Conservation (phyloP, 2,329 filamentous ascomycete species). For the Pestalotiopsis sp. region DNA sequence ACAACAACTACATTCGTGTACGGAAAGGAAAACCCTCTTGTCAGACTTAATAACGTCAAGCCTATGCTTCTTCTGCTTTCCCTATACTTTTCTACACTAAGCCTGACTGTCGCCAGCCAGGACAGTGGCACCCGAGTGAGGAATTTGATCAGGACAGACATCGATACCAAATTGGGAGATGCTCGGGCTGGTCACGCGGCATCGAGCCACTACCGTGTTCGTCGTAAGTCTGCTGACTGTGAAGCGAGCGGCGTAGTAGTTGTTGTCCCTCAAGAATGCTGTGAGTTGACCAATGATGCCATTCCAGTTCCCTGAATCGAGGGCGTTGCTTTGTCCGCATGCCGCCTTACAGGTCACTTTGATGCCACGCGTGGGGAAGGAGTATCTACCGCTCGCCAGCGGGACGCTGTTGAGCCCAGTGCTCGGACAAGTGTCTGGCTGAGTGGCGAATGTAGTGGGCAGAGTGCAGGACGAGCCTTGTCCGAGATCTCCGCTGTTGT, state of each 20-base stretch:
- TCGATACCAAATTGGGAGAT: background rate
- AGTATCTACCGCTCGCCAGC: background rate
- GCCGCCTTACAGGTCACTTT: background rate
- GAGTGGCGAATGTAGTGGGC: background rate
- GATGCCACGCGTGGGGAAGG: constrained; percentile 3
- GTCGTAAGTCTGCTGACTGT: background rate
- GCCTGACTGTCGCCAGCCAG: background rate
- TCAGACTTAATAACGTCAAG: background rate
- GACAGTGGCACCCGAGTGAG: background rate
- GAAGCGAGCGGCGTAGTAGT: background rate
- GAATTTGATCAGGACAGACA: background rate
- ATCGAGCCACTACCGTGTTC: background rate
- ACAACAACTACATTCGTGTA: background rate
- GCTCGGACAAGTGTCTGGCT: background rate
- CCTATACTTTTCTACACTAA: background rate
- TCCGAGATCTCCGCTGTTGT: background rate
- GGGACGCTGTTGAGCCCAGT: background rate
- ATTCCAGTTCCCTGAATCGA: background rate
- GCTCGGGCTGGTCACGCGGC: background rate
- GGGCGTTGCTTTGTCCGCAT: background rate
- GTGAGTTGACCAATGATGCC: background rate
- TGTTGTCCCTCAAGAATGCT: background rate
- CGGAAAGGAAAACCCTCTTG: background rate
- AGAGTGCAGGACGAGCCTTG: background rate
- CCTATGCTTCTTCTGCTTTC: background rate